Conservation (phyloP, 2,329 filamentous ascomycete genomes). For the Fusarium sp. region DNA sequence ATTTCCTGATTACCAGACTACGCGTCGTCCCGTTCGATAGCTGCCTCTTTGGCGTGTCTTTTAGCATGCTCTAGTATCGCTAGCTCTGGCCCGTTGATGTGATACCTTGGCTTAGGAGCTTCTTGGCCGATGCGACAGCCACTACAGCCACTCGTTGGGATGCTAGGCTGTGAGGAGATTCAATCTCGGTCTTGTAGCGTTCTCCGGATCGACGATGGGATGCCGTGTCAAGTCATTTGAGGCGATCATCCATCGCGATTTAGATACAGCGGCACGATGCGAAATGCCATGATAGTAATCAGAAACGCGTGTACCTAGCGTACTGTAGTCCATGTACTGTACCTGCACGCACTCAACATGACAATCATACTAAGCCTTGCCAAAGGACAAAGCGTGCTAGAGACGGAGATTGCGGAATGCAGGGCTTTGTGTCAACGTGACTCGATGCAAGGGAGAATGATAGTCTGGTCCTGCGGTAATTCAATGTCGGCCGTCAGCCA, state of each 20-base stretch:
- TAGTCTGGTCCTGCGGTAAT: slow-evolving; percentile 3
- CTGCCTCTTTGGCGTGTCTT: slow-evolving; percentile 12
- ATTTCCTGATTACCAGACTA: slow-evolving; percentile 17
- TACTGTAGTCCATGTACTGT: not conserved
- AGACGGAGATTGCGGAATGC: slow-evolving; percentile 29
- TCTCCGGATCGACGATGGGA: slow-evolving; percentile 32
- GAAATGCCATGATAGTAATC: slow-evolving; percentile 7
- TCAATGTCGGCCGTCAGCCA: slow-evolving; percentile 3
- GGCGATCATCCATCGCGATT: slow-evolving; percentile 9
- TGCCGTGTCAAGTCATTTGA: slow-evolving; percentile 5
- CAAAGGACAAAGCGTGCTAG: slow-evolving; percentile 10
- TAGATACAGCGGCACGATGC: slow-evolving; percentile 1
- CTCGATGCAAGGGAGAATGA: slow-evolving; percentile 27
- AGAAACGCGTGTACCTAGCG: slow-evolving; percentile 1
- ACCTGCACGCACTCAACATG: not conserved
- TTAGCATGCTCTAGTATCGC: slow-evolving; percentile 12
- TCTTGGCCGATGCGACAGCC: slow-evolving; percentile 8
- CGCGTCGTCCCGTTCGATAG: slow-evolving; percentile 36
- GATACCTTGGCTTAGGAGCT: slow-evolving; percentile 5
- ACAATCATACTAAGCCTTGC: slow-evolving; percentile 22
- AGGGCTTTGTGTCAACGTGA: slow-evolving; percentile 38
- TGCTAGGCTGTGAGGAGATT: slow-evolving; percentile 12
- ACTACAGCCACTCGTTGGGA: slow-evolving; percentile 5
- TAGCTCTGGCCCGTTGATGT: slow-evolving; percentile 11
- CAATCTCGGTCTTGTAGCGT: slow-evolving; percentile 5